phyloP scores from a whole-genome alignment of 257 asterid genomes.

The Capsicum chinense region DNA sequence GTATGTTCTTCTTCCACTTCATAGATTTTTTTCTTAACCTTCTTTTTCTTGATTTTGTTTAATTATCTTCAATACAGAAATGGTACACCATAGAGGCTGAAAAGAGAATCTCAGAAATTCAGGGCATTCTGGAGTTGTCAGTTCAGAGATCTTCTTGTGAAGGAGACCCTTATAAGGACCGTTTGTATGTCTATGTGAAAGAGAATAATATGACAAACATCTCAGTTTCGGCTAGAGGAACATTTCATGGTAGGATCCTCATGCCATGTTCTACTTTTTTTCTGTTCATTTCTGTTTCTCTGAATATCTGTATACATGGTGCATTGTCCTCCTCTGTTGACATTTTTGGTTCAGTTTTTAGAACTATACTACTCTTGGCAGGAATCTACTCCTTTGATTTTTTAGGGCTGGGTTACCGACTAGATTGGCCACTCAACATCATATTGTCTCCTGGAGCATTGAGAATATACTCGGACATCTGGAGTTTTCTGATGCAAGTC shows the following conservation, averaged over 20 bases:
- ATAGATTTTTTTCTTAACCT: slow-evolving; percentile 33
- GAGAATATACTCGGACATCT: slow-evolving; percentile 79
- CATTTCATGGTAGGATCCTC: slow-evolving; percentile 33
- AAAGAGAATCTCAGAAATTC: slow-evolving; percentile 88
- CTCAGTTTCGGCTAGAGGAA: slow-evolving; percentile 68
- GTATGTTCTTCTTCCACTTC: slow-evolving; percentile 51
- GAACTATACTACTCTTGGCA: slow-evolving; percentile 46
- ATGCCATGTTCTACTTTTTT: slow-evolving; percentile 9
- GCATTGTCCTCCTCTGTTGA: slow-evolving; percentile 28
- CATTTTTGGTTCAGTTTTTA: slow-evolving; percentile 30
- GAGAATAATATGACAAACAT: slow-evolving; percentile 48
- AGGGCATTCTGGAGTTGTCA: slow-evolving; percentile 87
- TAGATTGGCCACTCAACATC: slow-evolving; percentile 93
- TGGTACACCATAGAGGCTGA: slow-evolving; percentile 79
- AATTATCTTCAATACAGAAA: slow-evolving; percentile 58
- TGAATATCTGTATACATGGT: slow-evolving; percentile 23
- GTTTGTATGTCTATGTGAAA: slow-evolving; percentile 75
- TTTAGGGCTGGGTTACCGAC: slow-evolving; percentile 90
- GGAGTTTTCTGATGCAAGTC: slow-evolving; percentile 85
- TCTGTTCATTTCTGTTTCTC: slow-evolving; percentile 24
- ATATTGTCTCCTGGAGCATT: slow-evolving; percentile 80
- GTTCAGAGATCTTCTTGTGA: slow-evolving; percentile 96
- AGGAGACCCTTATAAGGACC: slow-evolving; percentile 76
- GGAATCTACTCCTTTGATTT: slow-evolving; percentile 85
- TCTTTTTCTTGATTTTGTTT: slow-evolving; percentile 41